These are phyloP conservation scores for Colletotrichum echinochloae DNA, from an alignment of 2,329 filamentous ascomycete genomes.

Conservation along the genomic window DNA sequence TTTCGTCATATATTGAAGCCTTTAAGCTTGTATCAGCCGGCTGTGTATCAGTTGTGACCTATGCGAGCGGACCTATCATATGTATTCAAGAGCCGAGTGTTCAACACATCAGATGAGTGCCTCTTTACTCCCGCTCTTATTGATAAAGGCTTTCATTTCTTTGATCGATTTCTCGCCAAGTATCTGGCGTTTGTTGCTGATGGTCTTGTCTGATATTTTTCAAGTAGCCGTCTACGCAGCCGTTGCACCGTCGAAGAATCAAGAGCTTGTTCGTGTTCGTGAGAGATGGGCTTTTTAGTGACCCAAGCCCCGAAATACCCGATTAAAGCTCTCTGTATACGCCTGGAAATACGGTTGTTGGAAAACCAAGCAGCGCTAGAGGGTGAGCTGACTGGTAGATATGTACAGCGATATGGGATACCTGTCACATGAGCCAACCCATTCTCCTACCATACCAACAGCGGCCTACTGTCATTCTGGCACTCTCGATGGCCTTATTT, in stretches of 20 bases:
- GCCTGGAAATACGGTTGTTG: background rate
- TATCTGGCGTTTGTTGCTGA: background rate
- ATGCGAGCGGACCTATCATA: background rate
- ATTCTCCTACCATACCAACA: background rate
- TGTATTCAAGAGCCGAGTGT: background rate
- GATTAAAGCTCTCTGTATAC: background rate
- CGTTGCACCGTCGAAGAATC: background rate
- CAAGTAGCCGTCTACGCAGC: background rate
- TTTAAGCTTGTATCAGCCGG: background rate
- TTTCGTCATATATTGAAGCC: background rate
- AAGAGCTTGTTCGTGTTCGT: background rate
- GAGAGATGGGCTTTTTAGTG: fast-evolving
- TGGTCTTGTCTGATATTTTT: too few relatives aligned
- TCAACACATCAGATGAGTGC: too few relatives aligned
- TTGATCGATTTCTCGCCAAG: background rate
- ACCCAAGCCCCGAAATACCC: fast-evolving
- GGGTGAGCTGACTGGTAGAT: background rate
- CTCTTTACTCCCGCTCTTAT: background rate
- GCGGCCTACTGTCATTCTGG: too few relatives aligned
- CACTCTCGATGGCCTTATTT: too few relatives aligned
- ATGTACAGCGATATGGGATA: too few relatives aligned
- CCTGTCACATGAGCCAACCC: too few relatives aligned
- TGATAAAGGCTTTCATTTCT: background rate
- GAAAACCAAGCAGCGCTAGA: background rate
- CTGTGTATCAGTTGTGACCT: background rate